phyloP scores from a whole-genome alignment of 805 yeast genomes.

The Yamadazyma paraphyllophila region DNA sequence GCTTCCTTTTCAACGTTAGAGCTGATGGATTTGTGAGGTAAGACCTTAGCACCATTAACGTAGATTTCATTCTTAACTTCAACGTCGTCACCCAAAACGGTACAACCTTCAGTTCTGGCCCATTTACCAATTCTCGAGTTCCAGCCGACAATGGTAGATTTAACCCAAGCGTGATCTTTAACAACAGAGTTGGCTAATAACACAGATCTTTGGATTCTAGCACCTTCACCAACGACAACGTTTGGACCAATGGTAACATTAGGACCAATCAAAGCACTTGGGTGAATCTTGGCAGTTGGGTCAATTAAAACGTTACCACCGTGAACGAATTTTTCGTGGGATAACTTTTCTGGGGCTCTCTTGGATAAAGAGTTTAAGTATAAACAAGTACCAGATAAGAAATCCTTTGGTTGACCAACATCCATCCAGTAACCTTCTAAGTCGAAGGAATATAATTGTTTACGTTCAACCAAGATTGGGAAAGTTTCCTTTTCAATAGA shows the following conservation, averaged over 20 bases:
- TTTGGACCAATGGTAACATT: constrained; percentile 97
- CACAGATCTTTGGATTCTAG: constrained; percentile 94
- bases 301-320: constrained; percentile 87
- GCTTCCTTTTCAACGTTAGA: constrained; percentile 96
- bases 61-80: constrained; percentile 97
- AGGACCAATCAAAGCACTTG: constrained; percentile 95
- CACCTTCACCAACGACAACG: constrained; percentile 95
- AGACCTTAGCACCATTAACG: constrained; percentile 98
- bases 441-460: constrained; percentile 89
- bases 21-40: constrained; percentile 97
- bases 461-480: constrained; percentile 91
- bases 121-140: constrained; percentile 96
- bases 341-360: constrained; percentile 70
- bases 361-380: constrained; percentile 85
- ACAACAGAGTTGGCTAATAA: constrained; percentile 86
- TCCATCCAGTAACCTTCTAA: constrained; percentile 99
- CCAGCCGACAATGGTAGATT: constrained; percentile 99
- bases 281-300: constrained; percentile 90
- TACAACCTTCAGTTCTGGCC: constrained; percentile 98
- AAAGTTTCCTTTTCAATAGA: constrained; percentile 99
- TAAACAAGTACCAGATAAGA: constrained; percentile 90
- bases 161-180: constrained; percentile 97
- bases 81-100: constrained; percentile 98
- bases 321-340: constrained; percentile 68
- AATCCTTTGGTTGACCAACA: constrained; percentile 99